Base-by-base conservation (phyloP, 495 filamentous ascomycete species). In the Penicillium cataractarum region DNA sequence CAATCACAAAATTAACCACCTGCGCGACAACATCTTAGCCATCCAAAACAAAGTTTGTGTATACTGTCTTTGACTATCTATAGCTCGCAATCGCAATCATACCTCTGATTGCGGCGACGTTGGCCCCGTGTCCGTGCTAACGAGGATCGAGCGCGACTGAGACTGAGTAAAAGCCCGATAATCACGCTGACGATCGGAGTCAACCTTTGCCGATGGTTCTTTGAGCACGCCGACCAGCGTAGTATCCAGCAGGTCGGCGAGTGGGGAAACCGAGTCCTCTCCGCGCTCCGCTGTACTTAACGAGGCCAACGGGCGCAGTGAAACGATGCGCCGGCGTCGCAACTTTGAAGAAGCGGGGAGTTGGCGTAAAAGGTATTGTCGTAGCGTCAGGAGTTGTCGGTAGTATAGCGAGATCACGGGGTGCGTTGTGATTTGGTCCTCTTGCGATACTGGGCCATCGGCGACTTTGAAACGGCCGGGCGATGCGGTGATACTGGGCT, bases 1-100 rank as follows among this genome's bases (percentile, higher is more conserved):
- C 89, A 31, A 97, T 87, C 12, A 87, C 88, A 69, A 92, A 96
- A 74, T 97, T 90, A 54, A 97, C 84, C 63, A 96, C 83, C 91
- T 98, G 65, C 39, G 46, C 55, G 61, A 57, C 63, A 60, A 65
- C 70, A 35, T 6, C 6, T 76, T 49, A 75, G 71, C 53, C 21
- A 54, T 15, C 42, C 35, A 57, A 44, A 60, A 39, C 39, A 22
- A 3, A 12, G 15, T n/a, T 50, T 51, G 21, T 39, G 42, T 2
- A 42, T 19, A 4, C 24, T 3, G 19, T 22, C 10, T 13, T 12
- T 12, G 3, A 1, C 13, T 13, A 29, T 50, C 6, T 42, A 29
- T 1, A 12, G n/a, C 15, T 19, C 4, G n/a, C 6, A 6, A 10
- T 52, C 31, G 17, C 31, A n/a, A 56, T 57, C 65, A 62, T 79